phyloP scores from a whole-genome alignment of 768 basidiomycete species.

The Mycena leptocephala region DNA sequence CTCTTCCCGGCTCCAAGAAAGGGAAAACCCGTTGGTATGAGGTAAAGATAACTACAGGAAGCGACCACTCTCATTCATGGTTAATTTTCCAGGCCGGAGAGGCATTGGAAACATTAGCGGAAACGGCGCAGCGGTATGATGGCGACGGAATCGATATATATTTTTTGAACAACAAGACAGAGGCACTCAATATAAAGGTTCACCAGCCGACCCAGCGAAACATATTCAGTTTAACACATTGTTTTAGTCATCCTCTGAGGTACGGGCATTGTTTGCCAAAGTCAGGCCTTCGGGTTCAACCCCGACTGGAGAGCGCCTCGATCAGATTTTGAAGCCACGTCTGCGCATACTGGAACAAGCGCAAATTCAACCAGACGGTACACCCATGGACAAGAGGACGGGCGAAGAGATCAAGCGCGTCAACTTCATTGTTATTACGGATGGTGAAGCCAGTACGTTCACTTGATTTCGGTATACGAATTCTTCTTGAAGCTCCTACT shows the following conservation, averaged over 20 bases:
- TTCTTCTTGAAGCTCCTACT: neutral
- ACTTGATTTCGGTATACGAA: neutral
- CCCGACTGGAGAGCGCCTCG: constrained; percentile 58
- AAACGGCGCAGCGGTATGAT: constrained; percentile 66
- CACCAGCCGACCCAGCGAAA: neutral
- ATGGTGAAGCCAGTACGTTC: constrained; percentile 72
- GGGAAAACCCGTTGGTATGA: constrained; percentile 63
- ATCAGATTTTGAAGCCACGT: constrained; percentile 49
- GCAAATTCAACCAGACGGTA: constrained; percentile 35
- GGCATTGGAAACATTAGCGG: constrained; percentile 66
- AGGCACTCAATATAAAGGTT: constrained; percentile 58
- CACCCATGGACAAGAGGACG: constrained; percentile 31
- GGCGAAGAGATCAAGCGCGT: constrained; percentile 64
- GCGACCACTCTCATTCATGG: neutral
- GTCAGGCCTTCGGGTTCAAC: constrained; percentile 63
- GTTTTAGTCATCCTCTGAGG: constrained; percentile 52
- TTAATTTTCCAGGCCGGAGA: constrained; percentile 53
- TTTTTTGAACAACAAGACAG: constrained; percentile 66
- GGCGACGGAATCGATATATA: constrained; percentile 74
- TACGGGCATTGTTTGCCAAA: constrained; percentile 60
- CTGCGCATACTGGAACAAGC: constrained; percentile 48
- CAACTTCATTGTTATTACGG: constrained; percentile 76
- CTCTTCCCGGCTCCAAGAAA: constrained; percentile 29
- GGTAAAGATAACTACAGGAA: constrained; percentile 45
- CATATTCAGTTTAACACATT: neutral